A percentile compares a stretch with the other conserved stretches of the same genome.
These are phyloP conservation scores for Penicillium steckii DNA, from an alignment of 495 filamentous ascomycete genomes.

Conservation along the genomic window DNA sequence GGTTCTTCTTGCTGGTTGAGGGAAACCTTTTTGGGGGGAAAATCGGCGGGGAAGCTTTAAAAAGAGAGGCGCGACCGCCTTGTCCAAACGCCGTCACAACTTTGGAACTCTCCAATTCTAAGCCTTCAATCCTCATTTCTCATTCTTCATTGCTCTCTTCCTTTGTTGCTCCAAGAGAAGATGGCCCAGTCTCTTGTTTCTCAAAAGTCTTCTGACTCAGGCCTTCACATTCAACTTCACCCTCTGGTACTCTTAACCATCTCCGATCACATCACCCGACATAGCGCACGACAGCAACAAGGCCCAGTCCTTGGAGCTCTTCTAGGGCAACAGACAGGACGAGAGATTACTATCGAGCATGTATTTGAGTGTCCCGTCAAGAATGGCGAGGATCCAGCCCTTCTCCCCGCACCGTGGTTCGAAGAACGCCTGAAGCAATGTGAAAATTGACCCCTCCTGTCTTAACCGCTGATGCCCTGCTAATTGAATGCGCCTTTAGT, in stretches of 20 bases:
- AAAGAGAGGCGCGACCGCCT: neutral
- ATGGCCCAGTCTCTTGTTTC: constrained; percentile 56
- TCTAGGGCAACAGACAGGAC: constrained; percentile 85
- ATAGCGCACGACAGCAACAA: constrained; percentile 69
- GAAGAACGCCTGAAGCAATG: constrained; percentile 77
- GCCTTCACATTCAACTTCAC: constrained; percentile 82
- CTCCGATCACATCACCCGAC: constrained; percentile 92
- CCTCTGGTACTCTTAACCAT: constrained; percentile 94
- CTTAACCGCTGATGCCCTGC: constrained; percentile 3
- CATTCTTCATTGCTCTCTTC: too few relatives aligned
- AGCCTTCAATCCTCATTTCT: too few relatives aligned
- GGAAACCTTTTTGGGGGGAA: neutral
- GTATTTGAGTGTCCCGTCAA: constrained; percentile 76
- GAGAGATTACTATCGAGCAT: constrained; percentile 87
- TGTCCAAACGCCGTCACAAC: too few relatives aligned
- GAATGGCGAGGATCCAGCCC: constrained; percentile 45
- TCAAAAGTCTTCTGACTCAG: constrained; percentile 68
- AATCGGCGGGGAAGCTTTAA: constrained; percentile 1
- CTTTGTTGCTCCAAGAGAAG: constrained; percentile 12
- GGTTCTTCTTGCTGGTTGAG: too few relatives aligned
- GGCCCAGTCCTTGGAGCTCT: constrained; percentile 84
- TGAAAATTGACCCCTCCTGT: constrained; percentile 40
- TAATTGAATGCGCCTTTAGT: constrained; percentile 44
- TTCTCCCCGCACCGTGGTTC: constrained; percentile 73
- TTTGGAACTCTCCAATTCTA: too few relatives aligned